Evolutionary conservation across 2,329 filamentous ascomycete species (phyloP).

Genomic region (Xylaria sp.): DNA sequence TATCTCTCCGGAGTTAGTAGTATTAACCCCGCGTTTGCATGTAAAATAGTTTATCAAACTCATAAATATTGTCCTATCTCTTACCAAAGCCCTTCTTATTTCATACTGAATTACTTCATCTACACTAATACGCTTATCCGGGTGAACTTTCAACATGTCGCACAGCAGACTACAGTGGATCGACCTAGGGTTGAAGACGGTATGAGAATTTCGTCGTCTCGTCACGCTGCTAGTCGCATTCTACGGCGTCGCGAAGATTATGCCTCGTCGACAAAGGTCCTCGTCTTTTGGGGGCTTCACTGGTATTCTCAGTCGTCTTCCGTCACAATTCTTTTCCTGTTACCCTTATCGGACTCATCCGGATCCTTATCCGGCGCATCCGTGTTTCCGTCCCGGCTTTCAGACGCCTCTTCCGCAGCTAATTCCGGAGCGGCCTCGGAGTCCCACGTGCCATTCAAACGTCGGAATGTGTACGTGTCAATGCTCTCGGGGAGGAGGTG

Average conservation of each 20-base stretch:
- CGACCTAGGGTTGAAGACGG: constrained; percentile 24
- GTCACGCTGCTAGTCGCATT: constrained; percentile 15
- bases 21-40: too few relatives aligned
- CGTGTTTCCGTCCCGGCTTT: not conserved
- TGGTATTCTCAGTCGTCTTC: not conserved
- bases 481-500: constrained; percentile 17
- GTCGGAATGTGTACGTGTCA: constrained; percentile 4
- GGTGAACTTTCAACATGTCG: constrained; percentile 31
- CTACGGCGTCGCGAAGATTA: constrained; percentile 19
- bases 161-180: constrained; percentile 19
- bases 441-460: constrained; percentile 18
- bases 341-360: not conserved
- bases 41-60: too few relatives aligned
- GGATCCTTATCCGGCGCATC: too few relatives aligned
- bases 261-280: constrained; percentile 8
- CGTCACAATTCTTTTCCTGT: constrained; percentile 5
- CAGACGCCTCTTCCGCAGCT: not conserved
- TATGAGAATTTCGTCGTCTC: constrained; percentile 24
- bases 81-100: not conserved
- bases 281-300: constrained; percentile 6
- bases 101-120: constrained; percentile 26
- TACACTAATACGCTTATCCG: constrained; percentile 21
- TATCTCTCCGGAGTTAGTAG: too few relatives aligned
- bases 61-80: not conserved
- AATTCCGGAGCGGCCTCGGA: not conserved